phyloP scores from a whole-genome alignment of 164 flowering plant genomes.

The Berberis thunbergii region DNA sequence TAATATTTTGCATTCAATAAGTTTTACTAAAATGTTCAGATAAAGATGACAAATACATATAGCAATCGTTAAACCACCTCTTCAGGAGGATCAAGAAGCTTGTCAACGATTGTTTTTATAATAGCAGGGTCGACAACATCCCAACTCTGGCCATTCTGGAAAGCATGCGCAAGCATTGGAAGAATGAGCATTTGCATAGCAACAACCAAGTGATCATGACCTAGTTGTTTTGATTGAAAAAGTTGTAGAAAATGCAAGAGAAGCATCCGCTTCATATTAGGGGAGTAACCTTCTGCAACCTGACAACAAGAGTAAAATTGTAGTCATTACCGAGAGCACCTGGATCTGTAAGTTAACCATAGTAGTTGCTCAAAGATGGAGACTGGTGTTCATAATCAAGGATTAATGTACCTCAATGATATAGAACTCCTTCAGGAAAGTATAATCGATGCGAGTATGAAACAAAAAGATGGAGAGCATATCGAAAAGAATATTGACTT shows the following conservation, averaged over 20 bases:
- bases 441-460: slow-evolving; percentile 85
- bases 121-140: slow-evolving; percentile 85
- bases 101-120: slow-evolving; percentile 88
- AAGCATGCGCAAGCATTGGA: slow-evolving; percentile 96
- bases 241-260: slow-evolving; percentile 72
- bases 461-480: slow-evolving; percentile 83
- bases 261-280: slow-evolving; percentile 76
- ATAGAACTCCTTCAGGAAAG: slow-evolving; percentile 97
- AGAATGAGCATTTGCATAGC: slow-evolving; percentile 99
- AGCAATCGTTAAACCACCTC: slow-evolving; percentile 49
- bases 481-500: slow-evolving; percentile 89
- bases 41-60: background rate
- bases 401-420: slow-evolving; percentile 66
- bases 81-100: slow-evolving; percentile 97
- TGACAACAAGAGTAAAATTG: slow-evolving; percentile 13
- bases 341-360: background rate
- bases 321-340: background rate
- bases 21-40: slow-evolving; percentile 2
- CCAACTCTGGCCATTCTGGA: slow-evolving; percentile 90
- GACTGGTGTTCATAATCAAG: background rate
- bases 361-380: background rate
- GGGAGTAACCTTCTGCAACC: slow-evolving; percentile 96
- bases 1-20: background rate
- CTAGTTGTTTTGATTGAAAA: slow-evolving; percentile 83
- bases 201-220: slow-evolving; percentile 88